Conservation (phyloP, 306 rosid genomes). For the Glycine soja region DNA sequence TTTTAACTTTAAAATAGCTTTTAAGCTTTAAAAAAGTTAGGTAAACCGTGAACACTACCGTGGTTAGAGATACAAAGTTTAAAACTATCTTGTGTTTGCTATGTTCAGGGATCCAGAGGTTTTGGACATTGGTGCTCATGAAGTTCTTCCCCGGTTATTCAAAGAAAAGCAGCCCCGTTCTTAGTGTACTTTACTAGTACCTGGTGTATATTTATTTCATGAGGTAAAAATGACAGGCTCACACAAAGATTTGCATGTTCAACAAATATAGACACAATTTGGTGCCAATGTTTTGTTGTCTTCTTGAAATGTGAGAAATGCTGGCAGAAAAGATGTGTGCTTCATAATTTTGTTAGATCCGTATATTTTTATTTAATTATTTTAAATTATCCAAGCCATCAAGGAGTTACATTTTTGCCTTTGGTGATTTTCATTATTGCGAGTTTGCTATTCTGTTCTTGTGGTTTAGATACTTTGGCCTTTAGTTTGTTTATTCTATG, state of each 20-base stretch:
- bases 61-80: too few relatives aligned
- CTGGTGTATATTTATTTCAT: slow-evolving; percentile 30
- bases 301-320: slow-evolving; percentile 45
- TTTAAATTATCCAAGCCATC: slow-evolving; percentile 23
- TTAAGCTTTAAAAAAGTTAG: too few relatives aligned
- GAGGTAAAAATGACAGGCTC: slow-evolving; percentile 43
- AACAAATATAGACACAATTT: slow-evolving; percentile 27
- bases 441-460: slow-evolving; percentile 42
- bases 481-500: slow-evolving; percentile 20
- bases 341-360: slow-evolving; percentile 46
- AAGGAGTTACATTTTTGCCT: slow-evolving; percentile 30
- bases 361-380: not conserved
- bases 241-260: slow-evolving; percentile 34
- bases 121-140: slow-evolving; percentile 81
- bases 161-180: slow-evolving; percentile 55
- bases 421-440: not conserved
- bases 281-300: slow-evolving; percentile 41
- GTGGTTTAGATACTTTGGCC: slow-evolving; percentile 29
- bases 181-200: not conserved
- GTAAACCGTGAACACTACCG: too few relatives aligned
- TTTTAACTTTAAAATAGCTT: too few relatives aligned
- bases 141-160: slow-evolving; percentile 80
- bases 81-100: slow-evolving; percentile 35
- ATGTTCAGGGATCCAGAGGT: slow-evolving; percentile 84
- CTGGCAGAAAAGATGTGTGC: slow-evolving; percentile 40